Evolutionary conservation across 306 rosid species (phyloP), one percentile per base, ranked within the genome.

Genomic region (Cercis canadensis): DNA sequence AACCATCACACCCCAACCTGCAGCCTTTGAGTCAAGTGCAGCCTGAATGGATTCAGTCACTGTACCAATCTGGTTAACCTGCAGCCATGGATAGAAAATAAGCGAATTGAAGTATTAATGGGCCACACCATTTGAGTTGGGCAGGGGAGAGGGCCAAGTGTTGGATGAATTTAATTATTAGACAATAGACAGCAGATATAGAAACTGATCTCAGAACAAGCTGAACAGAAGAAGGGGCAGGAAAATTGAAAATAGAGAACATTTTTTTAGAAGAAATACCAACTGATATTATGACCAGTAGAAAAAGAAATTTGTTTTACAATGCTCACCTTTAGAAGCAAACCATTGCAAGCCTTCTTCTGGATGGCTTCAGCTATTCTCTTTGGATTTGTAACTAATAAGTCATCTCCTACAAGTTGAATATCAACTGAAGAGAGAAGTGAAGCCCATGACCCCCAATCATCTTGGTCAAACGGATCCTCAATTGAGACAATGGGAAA

Each of bases 1-100:
- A 71, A 95, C 99, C 99, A 95, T 95, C 77, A 95, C 97, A 58
- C 99, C 97, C 99, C 97, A 95, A 70, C 99, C 96, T 6, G 99
- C 97, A 21, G 97, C 96, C 78, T 95, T 95, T 33, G 99, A 88
- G 85, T 95, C 99, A 52, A 89, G 92, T 55, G 99, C 99, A 75
- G 99, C 99, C 74, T 69, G 92, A 83, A 95, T 85, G 67, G 99
- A 95, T 82, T 95, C 97, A 6, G 92, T 91, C 29, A 95, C 92
- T 0, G 99, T 83, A 66, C 99, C 99, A 37, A 95, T 95, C 86
- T 95, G 99, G 87, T 95, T 95, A 58, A 95, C 99, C 99, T 95
- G 91, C 77, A 73, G 53, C 46, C 15, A 57, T 37, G 24, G 24
- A 71, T 17, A 19, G 11, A 74, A 39, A 64, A 12, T 62, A 19